Evolutionary conservation across 192 early-diverging fungal genomes (phyloP).

Genomic region (Gryganskiella cystojenkinii): DNA sequence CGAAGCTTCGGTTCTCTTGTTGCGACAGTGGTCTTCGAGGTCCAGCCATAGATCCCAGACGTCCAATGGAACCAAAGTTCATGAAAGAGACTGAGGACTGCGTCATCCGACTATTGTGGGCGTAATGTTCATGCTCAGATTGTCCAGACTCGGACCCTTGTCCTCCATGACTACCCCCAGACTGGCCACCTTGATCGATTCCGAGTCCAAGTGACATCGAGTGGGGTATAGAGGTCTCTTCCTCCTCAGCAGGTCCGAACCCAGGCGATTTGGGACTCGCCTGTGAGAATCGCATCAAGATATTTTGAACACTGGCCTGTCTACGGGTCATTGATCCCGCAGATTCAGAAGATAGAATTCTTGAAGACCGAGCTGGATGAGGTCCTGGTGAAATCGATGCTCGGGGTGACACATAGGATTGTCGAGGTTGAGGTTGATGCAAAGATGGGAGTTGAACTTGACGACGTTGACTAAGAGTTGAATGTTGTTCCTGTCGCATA

Average conservation of each 20-base stretch:
- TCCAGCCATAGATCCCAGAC: too few relatives aligned
- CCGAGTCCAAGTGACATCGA: background rate
- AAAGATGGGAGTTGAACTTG: background rate
- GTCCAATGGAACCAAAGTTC: too few relatives aligned
- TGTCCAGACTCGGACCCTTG: background rate
- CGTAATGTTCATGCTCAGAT: background rate
- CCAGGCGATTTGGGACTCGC: conserved; percentile 12
- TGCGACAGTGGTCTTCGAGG: conserved; percentile 25
- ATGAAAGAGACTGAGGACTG: too few relatives aligned
- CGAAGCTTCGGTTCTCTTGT: conserved; percentile 19
- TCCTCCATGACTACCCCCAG: background rate
- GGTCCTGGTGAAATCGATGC: background rate
- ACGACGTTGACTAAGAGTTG: background rate
- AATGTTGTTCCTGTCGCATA: conserved; percentile 8
- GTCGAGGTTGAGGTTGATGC: background rate
- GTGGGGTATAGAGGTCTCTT: background rate
- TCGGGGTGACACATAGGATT: background rate
- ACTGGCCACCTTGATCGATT: background rate
- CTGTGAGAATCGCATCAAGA: conserved; percentile 30
- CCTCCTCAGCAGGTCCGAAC: conserved; percentile 3
- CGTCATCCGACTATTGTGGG: too few relatives aligned
- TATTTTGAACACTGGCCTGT: conserved; percentile 31
- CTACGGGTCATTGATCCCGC: conserved; percentile 8
- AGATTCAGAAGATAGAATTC: background rate
- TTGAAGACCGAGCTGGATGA: background rate